Percentiles rank a stretch among this genome's conserved stretches.
These are phyloP conservation scores for Amoeboaphelidium protococcarum DNA, from an alignment of 371 early-diverging fungal genomes.

Conservation along the genomic window DNA sequence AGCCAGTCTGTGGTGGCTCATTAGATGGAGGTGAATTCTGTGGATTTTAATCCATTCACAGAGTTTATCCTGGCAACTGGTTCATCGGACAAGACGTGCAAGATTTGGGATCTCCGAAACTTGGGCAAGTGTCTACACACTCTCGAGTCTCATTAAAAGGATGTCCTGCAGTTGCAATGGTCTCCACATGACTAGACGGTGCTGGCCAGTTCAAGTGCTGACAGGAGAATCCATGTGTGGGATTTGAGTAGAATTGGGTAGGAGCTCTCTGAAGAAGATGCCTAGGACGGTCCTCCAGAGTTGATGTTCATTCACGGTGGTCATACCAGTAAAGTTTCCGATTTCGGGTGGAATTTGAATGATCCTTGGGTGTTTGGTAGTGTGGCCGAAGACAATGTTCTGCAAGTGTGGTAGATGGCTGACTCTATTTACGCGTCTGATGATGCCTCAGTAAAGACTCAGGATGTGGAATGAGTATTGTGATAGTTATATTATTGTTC, in stretches of 20 bases:
- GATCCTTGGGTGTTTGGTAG: slow-evolving; percentile 84
- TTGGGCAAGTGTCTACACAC: slow-evolving; percentile 46
- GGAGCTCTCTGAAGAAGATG: slow-evolving; percentile 83
- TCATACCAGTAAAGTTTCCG: slow-evolving; percentile 85
- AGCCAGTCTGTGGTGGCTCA: slow-evolving; percentile 52
- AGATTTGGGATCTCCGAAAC: slow-evolving; percentile 91
- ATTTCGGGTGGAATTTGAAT: slow-evolving; percentile 87
- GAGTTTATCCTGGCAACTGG: slow-evolving; percentile 80
- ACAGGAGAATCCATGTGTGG: slow-evolving; percentile 87
- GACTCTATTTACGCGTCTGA: slow-evolving; percentile 18
- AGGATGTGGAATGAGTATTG: neutral
- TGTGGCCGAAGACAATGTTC: slow-evolving; percentile 84
- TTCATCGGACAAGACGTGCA: slow-evolving; percentile 76
- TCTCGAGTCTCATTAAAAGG: slow-evolving; percentile 69
- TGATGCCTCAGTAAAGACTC: slow-evolving; percentile 12
- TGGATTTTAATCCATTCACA: slow-evolving; percentile 66
- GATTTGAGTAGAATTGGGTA: slow-evolving; percentile 77
- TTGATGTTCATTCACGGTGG: slow-evolving; percentile 96
- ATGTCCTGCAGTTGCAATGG: slow-evolving; percentile 81
- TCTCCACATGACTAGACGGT: slow-evolving; percentile 72
- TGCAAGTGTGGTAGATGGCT: slow-evolving; percentile 95
- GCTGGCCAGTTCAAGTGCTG: slow-evolving; percentile 68
- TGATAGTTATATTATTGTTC: too few species aligned
- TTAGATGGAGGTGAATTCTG: slow-evolving; percentile 66
- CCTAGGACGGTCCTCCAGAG: slow-evolving; percentile 95